Evolutionary conservation across 257 asterid genomes (phyloP).

Genomic region (Cynanchum wilfordii): DNA sequence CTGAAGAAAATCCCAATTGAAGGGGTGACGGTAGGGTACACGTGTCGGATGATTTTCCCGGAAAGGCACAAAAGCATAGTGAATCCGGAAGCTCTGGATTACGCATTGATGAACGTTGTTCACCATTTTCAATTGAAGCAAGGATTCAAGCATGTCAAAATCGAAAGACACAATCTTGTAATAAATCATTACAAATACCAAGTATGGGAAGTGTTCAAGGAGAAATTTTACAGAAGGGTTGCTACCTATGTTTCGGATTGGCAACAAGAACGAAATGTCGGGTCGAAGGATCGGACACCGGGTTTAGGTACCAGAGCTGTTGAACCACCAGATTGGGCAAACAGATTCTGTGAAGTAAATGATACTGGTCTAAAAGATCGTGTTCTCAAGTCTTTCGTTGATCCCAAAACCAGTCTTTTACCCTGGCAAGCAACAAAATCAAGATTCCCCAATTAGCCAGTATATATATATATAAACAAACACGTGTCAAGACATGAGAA

Average conservation of each 20-base stretch:
- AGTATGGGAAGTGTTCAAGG: slow-evolving; percentile 84
- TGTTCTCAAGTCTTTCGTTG: slow-evolving; percentile 28
- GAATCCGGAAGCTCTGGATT: slow-evolving; percentile 49
- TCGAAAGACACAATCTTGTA: slow-evolving; percentile 36
- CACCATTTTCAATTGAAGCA: slow-evolving; percentile 60
- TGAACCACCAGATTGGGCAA: slow-evolving; percentile 63
- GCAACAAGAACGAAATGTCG: slow-evolving; percentile 51
- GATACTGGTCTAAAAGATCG: slow-evolving; percentile 50
- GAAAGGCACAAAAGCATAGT: slow-evolving; percentile 88
- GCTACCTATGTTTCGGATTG: slow-evolving; percentile 80
- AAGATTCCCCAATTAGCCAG: not conserved
- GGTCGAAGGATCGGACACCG: slow-evolving; percentile 70
- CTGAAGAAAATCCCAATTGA: slow-evolving; percentile 28
- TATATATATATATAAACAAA: too few relatives aligned
- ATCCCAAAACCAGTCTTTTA: slow-evolving; percentile 39
- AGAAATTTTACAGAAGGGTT: slow-evolving; percentile 65
- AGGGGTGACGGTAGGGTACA: slow-evolving; percentile 72
- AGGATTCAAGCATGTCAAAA: slow-evolving; percentile 31
- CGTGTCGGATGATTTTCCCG: slow-evolving; percentile 46
- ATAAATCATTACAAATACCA: slow-evolving; percentile 82
- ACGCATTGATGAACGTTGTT: slow-evolving; percentile 53
- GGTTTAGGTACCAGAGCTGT: slow-evolving; percentile 71
- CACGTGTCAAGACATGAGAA: not conserved
- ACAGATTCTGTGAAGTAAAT: slow-evolving; percentile 56
- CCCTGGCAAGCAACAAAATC: slow-evolving; percentile 38